Evolutionary conservation across 2,329 filamentous ascomycete species (phyloP).

Genomic region (Fusarium sp.): DNA sequence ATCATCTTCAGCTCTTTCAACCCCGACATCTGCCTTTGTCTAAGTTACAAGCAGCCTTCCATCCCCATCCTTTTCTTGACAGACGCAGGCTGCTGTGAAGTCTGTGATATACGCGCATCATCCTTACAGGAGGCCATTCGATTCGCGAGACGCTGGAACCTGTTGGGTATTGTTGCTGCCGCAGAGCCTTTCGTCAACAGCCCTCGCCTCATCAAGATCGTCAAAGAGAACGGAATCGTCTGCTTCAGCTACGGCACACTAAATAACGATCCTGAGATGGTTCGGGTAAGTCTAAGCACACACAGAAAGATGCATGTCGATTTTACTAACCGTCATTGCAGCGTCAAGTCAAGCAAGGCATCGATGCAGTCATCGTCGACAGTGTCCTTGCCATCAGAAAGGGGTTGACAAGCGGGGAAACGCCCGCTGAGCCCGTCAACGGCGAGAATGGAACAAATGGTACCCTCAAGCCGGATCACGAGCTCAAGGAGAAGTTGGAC

Average conservation of each 20-base stretch:
- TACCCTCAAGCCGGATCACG: slow-evolving; percentile 19
- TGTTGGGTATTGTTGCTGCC: slow-evolving; percentile 90
- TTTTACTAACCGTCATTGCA: slow-evolving; percentile 49
- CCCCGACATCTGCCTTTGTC: slow-evolving; percentile 91
- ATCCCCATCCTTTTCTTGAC: slow-evolving; percentile 96
- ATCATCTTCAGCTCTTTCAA: slow-evolving; percentile 98
- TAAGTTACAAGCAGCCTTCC: slow-evolving; percentile 96
- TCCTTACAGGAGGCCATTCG: slow-evolving; percentile 95
- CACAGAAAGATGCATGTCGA: neutral
- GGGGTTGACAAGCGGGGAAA: slow-evolving; percentile 70
- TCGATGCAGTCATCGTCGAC: slow-evolving; percentile 98
- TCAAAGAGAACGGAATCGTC: slow-evolving; percentile 92
- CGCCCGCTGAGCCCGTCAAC: slow-evolving; percentile 24
- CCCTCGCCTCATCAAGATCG: slow-evolving; percentile 87
- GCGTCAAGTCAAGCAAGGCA: slow-evolving; percentile 92
- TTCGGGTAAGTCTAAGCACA: slow-evolving; percentile 70
- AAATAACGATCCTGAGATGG: slow-evolving; percentile 88
- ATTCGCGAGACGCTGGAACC: slow-evolving; percentile 93
- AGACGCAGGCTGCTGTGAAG: slow-evolving; percentile 82
- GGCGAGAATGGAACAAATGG: slow-evolving; percentile 23
- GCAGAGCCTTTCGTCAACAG: slow-evolving; percentile 89
- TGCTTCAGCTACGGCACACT: slow-evolving; percentile 93
- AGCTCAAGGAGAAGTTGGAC: slow-evolving; percentile 35
- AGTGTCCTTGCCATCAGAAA: slow-evolving; percentile 92
- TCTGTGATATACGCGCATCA: slow-evolving; percentile 89